A percentile compares a stretch with the other conserved stretches of the same genome.
phyloP scores from a whole-genome alignment of 1,139 yeast species.

The Blastobotrys ciferrii region DNA sequence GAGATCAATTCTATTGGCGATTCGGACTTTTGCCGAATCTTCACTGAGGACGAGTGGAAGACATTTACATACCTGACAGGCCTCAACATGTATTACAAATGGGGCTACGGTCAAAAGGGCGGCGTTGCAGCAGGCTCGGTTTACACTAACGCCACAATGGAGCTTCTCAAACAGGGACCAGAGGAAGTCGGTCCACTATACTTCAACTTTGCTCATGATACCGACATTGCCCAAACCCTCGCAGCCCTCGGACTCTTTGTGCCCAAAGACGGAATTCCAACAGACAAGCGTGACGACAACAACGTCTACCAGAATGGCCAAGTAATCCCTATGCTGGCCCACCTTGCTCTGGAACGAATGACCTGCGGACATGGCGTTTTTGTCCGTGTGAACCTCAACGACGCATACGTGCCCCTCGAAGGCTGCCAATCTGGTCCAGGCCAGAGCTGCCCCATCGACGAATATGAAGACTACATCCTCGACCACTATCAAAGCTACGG shows the following conservation, averaged over 20 bases:
- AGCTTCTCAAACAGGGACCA: slow-evolving; percentile 44
- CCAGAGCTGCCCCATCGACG: slow-evolving; percentile 15
- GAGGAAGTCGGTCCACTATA: slow-evolving; percentile 26
- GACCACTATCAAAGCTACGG: background rate
- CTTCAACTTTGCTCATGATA: slow-evolving; percentile 53
- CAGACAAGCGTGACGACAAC: background rate
- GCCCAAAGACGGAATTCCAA: slow-evolving; percentile 2
- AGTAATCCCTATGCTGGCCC: slow-evolving; percentile 9
- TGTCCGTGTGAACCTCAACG: slow-evolving; percentile 52
- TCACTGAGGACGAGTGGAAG: slow-evolving; percentile 50
- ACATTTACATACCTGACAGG: slow-evolving; percentile 47
- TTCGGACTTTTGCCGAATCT: slow-evolving; percentile 50
- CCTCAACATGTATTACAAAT: slow-evolving; percentile 45
- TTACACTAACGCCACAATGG: slow-evolving; percentile 49
- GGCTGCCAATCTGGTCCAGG: slow-evolving; percentile 53
- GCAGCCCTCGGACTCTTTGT: slow-evolving; percentile 47
- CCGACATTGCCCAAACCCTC: slow-evolving; percentile 47
- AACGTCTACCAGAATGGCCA: background rate
- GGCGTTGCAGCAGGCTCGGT: slow-evolving; percentile 48
- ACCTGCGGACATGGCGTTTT: slow-evolving; percentile 25
- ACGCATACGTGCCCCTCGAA: slow-evolving; percentile 54
- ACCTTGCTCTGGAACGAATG: slow-evolving; percentile 8
- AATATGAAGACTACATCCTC: slow-evolving; percentile 8
- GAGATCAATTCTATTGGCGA: slow-evolving; percentile 51
- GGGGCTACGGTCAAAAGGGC: slow-evolving; percentile 48